Base-by-base conservation (phyloP, 164 flowering plant species). In the Sedum album region DNA sequence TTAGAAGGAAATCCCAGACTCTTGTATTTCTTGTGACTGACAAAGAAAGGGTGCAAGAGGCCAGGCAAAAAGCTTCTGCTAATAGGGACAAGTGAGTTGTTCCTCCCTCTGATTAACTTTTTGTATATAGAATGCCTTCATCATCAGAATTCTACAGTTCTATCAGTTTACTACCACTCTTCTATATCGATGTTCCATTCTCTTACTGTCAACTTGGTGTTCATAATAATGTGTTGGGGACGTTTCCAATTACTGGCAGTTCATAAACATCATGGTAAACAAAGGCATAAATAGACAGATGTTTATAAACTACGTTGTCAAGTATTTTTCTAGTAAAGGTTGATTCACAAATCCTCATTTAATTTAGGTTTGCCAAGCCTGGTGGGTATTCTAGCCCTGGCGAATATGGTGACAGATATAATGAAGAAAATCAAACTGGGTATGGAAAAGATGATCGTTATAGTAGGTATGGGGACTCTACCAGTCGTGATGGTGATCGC, bases 1-100 rank as follows among this genome's bases (percentile, higher is more conserved):
- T 95, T 68, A 78, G 99, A 72, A 92, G 79, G 87, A 95, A 90
- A 76, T 90, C 99, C 76, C 97, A 92, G 82, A 83, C 84, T 80
- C 90, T 95, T 71, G 97, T 92, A 66, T 72, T 65, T 42, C 85
- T 95, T 25, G 97, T 92, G 62, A 90, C 88, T 77, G 99, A 95
- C 69, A 92, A 90, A 76, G 99, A 95, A 71, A 86, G 81, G 73
- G 85, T 95, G 71, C 78, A 72, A 70, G 99, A 95, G 81, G 89
- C 79, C 70, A 80, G 99, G 44, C 86, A 89, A 79, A 92, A 95
- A 82, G 97, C 99, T 78, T 74, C 82, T 75, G 76, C 83, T 62
- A 90, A 88, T 79, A 81, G 84, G 80, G 99, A 92, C 42, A 95
- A 90, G 97, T 95, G 75, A 83, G 99, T 82, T 17, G 66, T 2